Evolutionary conservation across 2,329 filamentous ascomycete species (phyloP).

Genomic region (Penicillium sp.): DNA sequence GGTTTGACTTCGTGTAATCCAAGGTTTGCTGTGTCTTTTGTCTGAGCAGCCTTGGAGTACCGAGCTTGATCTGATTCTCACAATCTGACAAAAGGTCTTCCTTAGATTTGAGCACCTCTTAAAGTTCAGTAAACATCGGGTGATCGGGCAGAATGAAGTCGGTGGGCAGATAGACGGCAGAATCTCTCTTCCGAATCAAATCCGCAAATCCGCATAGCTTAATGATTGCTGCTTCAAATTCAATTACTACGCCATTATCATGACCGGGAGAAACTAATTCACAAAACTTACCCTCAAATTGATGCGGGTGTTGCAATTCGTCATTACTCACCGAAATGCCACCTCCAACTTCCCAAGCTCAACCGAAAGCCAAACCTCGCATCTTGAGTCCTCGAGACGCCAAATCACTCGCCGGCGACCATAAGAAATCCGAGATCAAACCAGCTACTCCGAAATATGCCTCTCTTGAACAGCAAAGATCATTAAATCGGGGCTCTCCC

Average conservation of each 20-base stretch:
- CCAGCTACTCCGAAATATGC: background rate
- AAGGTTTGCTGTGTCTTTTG: too few species aligned
- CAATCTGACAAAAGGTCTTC: too few species aligned
- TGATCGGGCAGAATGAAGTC: background rate
- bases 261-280: background rate
- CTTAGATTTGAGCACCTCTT: too few species aligned
- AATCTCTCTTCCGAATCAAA: background rate
- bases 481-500: slow-evolving; percentile 7
- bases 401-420: background rate
- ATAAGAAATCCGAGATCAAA: background rate
- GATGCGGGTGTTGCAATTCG: background rate
- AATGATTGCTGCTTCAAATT: background rate
- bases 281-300: background rate
- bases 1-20: too few species aligned
- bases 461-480: background rate
- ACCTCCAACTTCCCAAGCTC: background rate
- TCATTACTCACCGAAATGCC: background rate
- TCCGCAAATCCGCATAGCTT: background rate
- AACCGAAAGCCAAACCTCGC: background rate
- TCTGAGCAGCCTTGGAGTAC: too few species aligned
- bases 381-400: background rate
- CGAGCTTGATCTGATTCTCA: too few species aligned
- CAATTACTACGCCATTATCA: background rate
- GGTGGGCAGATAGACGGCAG: background rate
- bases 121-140: background rate